Base-by-base conservation (phyloP, 129 eudicot genomes). In the Gnaphalium uliginosum region DNA sequence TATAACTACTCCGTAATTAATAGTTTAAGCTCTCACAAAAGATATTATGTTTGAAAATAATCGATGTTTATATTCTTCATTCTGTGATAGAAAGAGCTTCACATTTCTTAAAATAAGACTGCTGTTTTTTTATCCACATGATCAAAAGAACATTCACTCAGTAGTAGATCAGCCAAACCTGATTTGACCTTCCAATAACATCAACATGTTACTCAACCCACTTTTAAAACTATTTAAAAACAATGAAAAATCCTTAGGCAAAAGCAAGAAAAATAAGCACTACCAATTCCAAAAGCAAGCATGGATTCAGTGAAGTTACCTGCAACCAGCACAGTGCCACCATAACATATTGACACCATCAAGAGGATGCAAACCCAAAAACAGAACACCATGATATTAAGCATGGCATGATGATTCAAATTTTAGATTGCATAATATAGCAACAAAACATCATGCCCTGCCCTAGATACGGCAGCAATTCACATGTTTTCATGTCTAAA, bases 401-500 rank as follows among this genome's bases (percentile, higher is more conserved):
- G 23, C 25, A 29, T 17, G 39, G 46, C 25, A 64, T 64, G 43
- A 17, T 63, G n/a, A 63, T 46, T 46, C 53, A 46, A 46, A 46
- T 46, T 46, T 3, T 5, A 25, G 43, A 14, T 64, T n/a, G 5
- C 69, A 64, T 64, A 30, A 64, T 25, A 29, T 64, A 30, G 43
- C 41, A 64, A 64, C 69, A 29, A 63, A 30, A 64, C 43, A 64
- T n/a, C 69, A 30, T 64, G 69, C 24, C 15, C 43, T 18, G 27
- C 39, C 60, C 57, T 58, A 35, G 24, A 13, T 22, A 59, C 4
- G 18, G 21, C 63, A 27, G 48, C 71, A 75, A 17, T 60, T 37
- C 68, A 73, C 58, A 14, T 18, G 27, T 37, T 65, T 65, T 65
- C 21, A 14, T 18, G 73, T 65, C 73, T 64, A 65, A 65, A 75